Base-by-base conservation (phyloP, 2,329 filamentous ascomycete species). In the Aspergillus sp. region DNA sequence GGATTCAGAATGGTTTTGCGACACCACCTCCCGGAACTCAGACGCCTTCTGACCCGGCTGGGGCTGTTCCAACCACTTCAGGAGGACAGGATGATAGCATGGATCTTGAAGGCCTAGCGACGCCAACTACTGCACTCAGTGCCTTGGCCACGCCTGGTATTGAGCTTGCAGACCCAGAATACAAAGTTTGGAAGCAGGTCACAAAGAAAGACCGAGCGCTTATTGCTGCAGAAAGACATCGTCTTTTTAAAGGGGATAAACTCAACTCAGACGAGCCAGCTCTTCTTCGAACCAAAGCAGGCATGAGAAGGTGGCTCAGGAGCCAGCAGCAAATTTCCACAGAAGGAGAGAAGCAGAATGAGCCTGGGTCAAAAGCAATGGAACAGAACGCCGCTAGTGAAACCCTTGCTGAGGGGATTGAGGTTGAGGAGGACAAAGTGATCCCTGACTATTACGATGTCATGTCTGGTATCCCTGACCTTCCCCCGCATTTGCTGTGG, bases 131-230 rank as follows among this genome's bases (percentile, higher is more conserved):
- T 63, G 87, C 88, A 52, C 84, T 86, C 1, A 82, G 90, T 56
- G 85, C 84, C 15, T 82, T 89, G 58, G 84, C 84, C 31, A 83
- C 81, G 14, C 90, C 96, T 66, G 90, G 96, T 65, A 83, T 85
- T 12, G 91, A 91, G 64, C 87, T 96, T 66, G 93, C 98, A 66
- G 93, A 98, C 58, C 78, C 84, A 2, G 93, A 97, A 70, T 96
- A 95, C 77, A 96, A 96, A 73, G 90, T 95, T 37, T 99, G 96
- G 95, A 99, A 98, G 78, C 93, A 98, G 75, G 91, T 96, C 41
- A 99, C 95, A 2, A 98, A 98, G 77, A 97, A 95, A 72, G 93
- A 96, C 68, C 88, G 95, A 61, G 95, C 95, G 4, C 79, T 89
- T 23, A 86, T 93, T 53, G 90, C 95, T 58, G 91, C 93, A 62